Conservation (phyloP, 768 basidiomycete species). For the Lyophyllum shimeji region DNA sequence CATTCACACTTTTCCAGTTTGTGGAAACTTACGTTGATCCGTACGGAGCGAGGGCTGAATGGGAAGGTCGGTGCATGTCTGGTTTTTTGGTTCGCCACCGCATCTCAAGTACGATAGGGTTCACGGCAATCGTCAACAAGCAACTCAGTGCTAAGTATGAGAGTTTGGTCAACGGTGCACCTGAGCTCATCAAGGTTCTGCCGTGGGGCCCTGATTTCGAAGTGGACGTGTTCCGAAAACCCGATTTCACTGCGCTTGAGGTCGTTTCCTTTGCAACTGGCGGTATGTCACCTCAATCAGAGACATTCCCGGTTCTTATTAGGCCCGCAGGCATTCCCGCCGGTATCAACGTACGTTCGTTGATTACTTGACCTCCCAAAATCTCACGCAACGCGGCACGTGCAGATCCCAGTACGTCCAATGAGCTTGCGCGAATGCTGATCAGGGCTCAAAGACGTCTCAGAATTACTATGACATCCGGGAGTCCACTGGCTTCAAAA, state of each 20-base stretch:
- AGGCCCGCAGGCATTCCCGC: constrained; percentile 67
- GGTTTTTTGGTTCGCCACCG: neutral
- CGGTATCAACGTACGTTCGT: constrained; percentile 70
- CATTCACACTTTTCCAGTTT: constrained; percentile 38
- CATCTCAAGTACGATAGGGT: constrained; percentile 48
- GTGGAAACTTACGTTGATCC: constrained; percentile 89
- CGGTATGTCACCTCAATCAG: constrained; percentile 40
- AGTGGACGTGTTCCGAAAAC: constrained; percentile 77
- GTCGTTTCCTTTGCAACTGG: constrained; percentile 82
- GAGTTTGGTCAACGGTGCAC: constrained; percentile 70
- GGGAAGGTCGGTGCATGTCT: constrained; percentile 63
- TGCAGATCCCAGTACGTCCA: constrained; percentile 60
- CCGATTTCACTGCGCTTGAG: constrained; percentile 86
- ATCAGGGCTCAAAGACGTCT: neutral
- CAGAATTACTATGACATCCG: constrained; percentile 85
- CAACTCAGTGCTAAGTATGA: constrained; percentile 81
- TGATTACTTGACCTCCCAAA: neutral
- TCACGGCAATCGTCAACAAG: constrained; percentile 89
- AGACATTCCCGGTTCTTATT: neutral
- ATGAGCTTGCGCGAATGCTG: neutral
- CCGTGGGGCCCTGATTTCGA: constrained; percentile 77
- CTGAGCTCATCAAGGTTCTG: constrained; percentile 74
- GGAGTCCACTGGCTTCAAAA: constrained; percentile 84
- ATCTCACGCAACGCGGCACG: constrained; percentile 1
- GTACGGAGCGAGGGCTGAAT: constrained; percentile 88